Evolutionary conservation across 75 land plant genomes (phyloP), one percentile per base, ranked within the genome.

Genomic region (Ceratopteris richardii): DNA sequence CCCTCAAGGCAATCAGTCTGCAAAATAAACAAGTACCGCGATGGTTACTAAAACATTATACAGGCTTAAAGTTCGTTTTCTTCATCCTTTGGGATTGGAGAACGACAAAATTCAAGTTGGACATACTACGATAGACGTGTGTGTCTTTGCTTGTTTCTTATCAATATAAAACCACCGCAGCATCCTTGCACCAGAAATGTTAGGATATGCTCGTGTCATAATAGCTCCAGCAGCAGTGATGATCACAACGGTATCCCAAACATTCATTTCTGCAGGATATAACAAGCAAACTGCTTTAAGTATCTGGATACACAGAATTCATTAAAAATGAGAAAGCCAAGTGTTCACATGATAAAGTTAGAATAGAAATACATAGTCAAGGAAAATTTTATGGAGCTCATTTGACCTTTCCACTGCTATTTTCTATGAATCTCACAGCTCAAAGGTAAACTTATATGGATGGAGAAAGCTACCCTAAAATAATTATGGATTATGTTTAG

Each of bases 181-280:
- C 24, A 72, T 37, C 27, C 75, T 58, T 14, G 60, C 61, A 0
- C 62, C 31, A 66, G 75, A 66, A 25, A 72, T 54, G 20, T 72
- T 72, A 33, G 75, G 65, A 54, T 59, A 72, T 29, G 44, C 39
- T 37, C 41, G 14, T 42, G 70, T 40, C 21, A 56, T 33, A 33
- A 66, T 22, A 11, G 63, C 57, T 18, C 61, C 52, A 44, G 62
- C 61, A 29, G 75, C 66, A 16, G 66, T 40, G 19, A 37, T 52
- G 4, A 72, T 60, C 0, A 72, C 75, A 42, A 72, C 22, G 14
- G 58, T 52, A 19, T 72, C 75, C 2, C 52, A 61, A 21, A 66
- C 56, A 54, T 72, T 72, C 69, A 72, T 72, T 9, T 44, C 75
- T 72, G 75, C 66, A 44, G 0, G n/a, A 63, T 33, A 33, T 33